Evolutionary conservation across 495 filamentous ascomycete genomes (phyloP).

Genomic region (Tuber brumale): DNA sequence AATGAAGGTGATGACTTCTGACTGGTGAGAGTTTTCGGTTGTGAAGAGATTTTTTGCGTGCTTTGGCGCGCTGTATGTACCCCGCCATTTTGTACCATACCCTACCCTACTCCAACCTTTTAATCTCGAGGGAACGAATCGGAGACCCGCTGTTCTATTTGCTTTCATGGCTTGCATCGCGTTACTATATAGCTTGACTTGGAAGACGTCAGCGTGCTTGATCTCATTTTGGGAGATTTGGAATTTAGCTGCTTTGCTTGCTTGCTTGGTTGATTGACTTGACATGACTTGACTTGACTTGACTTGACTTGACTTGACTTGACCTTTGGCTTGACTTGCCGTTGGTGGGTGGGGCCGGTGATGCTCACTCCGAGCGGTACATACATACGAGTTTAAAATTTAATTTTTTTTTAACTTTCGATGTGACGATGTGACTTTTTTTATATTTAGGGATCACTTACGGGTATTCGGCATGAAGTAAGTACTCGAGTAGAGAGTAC

Average conservation of each 20-base stretch:
- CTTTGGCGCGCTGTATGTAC: not conserved
- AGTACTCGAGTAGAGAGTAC: not conserved
- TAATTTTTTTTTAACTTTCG: not conserved
- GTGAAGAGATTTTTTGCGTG: not conserved
- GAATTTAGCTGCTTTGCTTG: not conserved
- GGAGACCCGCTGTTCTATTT: not conserved
- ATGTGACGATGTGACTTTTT: conserved; percentile 1
- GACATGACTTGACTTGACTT: not conserved
- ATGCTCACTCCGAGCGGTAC: not conserved
- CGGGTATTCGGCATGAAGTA: not conserved
- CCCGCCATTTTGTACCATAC: not conserved
- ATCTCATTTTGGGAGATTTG: not conserved
- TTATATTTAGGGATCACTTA: not conserved
- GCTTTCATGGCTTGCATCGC: not conserved
- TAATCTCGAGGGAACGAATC: not conserved
- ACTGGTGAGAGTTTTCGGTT: not conserved
- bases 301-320: conserved; percentile 1
- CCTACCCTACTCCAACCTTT: too few species aligned
- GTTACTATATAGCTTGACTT: not conserved
- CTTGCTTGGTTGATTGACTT: not conserved
- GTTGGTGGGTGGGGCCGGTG: not conserved
- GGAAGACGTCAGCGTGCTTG: not conserved
- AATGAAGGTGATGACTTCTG: not conserved
- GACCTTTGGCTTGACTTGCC: not conserved
- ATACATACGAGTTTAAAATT: too few species aligned